Evolutionary conservation across 768 basidiomycete genomes (phyloP).

Genomic region (Aureoboletus auriporus): DNA sequence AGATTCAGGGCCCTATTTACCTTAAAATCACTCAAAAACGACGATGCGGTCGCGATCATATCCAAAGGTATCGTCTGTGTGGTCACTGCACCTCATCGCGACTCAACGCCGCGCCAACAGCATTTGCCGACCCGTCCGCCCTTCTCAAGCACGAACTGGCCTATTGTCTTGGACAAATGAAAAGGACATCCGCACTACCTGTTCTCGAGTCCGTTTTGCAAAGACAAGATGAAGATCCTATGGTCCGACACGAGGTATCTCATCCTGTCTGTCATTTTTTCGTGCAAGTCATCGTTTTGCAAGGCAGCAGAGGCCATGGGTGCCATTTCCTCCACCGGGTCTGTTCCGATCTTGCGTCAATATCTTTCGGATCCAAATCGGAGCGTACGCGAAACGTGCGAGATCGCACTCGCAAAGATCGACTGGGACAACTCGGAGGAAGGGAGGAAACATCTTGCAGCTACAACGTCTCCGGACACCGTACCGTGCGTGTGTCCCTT

Average conservation of each 20-base stretch:
- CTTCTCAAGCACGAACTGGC: constrained; percentile 96
- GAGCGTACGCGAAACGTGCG: constrained; percentile 90
- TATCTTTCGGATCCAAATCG: constrained; percentile 70
- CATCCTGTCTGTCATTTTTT: neutral
- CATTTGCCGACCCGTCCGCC: constrained; percentile 82
- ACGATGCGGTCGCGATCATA: constrained; percentile 81
- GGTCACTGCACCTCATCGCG: neutral
- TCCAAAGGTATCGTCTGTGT: constrained; percentile 58
- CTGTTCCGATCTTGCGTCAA: constrained; percentile 65
- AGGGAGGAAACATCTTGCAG: constrained; percentile 45
- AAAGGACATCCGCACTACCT: constrained; percentile 66
- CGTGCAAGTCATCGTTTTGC: constrained; percentile 6
- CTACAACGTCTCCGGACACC: constrained; percentile 27
- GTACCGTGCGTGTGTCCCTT: constrained; percentile 32
- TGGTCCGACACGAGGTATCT: constrained; percentile 95
- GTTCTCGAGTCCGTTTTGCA: constrained; percentile 73
- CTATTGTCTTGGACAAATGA: constrained; percentile 94
- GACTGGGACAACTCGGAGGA: constrained; percentile 86
- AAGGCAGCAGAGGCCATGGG: constrained; percentile 99
- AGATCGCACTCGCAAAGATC: constrained; percentile 94
- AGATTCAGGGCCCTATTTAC: constrained; percentile 92
- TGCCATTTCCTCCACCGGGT: constrained; percentile 70
- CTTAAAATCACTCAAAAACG: constrained; percentile 75
- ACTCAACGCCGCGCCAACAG: constrained; percentile 36
- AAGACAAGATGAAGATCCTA: constrained; percentile 73